Conservation (phyloP, 2,329 filamentous ascomycete genomes). For the Pleochaeta shiraiana region DNA sequence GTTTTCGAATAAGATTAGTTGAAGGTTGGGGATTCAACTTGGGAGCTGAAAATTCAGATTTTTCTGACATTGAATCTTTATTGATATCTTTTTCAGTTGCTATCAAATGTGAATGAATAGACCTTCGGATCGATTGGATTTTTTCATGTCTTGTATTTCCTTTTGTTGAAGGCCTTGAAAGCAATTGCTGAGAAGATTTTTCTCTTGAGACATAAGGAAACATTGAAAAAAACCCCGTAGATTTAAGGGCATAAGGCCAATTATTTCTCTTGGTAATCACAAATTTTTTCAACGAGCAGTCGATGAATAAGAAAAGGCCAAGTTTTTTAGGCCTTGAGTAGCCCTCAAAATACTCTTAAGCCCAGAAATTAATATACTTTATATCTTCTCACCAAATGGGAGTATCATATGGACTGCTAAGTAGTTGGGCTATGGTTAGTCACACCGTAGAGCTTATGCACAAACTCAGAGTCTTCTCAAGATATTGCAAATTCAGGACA, state of each 20-base stretch:
- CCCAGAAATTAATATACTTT: too few species aligned
- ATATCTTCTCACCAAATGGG: too few species aligned
- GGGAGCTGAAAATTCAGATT: neutral
- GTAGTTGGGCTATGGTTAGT: too few species aligned
- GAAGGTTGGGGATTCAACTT: neutral
- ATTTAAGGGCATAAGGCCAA: neutral
- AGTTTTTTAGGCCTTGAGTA: neutral
- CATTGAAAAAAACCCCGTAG: neutral
- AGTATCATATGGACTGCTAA: too few species aligned
- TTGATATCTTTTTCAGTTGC: neutral
- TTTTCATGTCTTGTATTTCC: neutral
- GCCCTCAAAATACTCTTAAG: neutral
- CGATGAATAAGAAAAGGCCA: neutral
- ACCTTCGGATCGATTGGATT: neutral
- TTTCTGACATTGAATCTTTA: neutral
- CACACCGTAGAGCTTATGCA: too few species aligned
- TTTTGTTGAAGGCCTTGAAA: neutral
- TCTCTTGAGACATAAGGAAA: neutral
- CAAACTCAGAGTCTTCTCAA: too few species aligned
- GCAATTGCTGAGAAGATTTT: neutral
- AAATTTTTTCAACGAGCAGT: neutral
- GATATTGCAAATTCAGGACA: too few species aligned
- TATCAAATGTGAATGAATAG: neutral
- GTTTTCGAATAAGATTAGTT: neutral
- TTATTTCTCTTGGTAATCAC: neutral